Base-by-base conservation (phyloP, 495 filamentous ascomycete genomes). In the Bryoglossum gracile region DNA sequence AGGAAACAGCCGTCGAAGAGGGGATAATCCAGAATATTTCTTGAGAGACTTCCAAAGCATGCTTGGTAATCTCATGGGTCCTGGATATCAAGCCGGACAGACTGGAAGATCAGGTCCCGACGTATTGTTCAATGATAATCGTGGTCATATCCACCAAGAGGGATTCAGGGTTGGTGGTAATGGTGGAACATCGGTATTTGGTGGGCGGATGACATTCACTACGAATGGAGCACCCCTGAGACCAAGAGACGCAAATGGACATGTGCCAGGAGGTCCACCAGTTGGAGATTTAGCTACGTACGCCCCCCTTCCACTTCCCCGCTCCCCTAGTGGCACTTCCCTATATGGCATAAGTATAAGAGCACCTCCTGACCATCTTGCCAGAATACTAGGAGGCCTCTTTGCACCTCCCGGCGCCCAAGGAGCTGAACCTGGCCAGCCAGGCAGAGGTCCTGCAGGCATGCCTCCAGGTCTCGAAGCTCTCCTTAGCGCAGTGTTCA, bases 401-500 rank as follows among this genome's bases (percentile, higher is more conserved):
- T 54, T 60, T 43, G 51, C 50, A 10, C n/a, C 24, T 41, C 48
- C 53, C 40, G 48, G 16, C 21, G 35, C 33, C 2, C 11, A 19
- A 17, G 46, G 39, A 24, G 19, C 14, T 18, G 46, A 36, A 8
- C 41, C 30, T n/a, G 37, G 41, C 41, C 51, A 36, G 10, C 41
- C 30, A 9, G 37, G 41, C 41, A 34, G 24, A 14, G 44, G 17
- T 42, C 23, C 42, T 19, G 18, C n/a, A 32, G 51, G 58, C n/a
- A 47, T 57, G 45, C 54, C 54, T n/a, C 37, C 54, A 16, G 48
- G 48, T 25, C 52, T 61, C 25, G 48, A 50, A 16, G 54, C 42
- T 16, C 43, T 77, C 18, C 58, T 86, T 32, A 62, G 65, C 21
- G 64, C 68, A 4, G 52, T 91, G 28, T 62, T 89, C 32, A 80